These are phyloP conservation scores for Xylaria scruposa DNA, from an alignment of 495 filamentous ascomycete species.

Conservation along the genomic window DNA sequence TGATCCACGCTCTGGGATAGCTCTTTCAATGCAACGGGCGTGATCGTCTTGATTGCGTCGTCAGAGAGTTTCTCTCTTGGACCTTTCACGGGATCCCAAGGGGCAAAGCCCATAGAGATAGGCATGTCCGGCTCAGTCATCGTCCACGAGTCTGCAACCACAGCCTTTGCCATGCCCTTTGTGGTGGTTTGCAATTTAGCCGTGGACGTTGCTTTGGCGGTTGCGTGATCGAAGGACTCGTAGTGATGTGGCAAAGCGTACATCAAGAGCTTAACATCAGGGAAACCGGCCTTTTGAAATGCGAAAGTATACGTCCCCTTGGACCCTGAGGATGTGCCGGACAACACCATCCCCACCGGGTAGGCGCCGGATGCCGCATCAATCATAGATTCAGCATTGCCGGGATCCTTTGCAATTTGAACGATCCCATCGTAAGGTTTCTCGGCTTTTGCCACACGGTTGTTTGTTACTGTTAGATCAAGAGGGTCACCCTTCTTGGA, in stretches of 20 bases:
- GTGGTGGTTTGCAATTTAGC: slow-evolving; percentile 80
- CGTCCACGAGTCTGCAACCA: slow-evolving; percentile 79
- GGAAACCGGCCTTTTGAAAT: slow-evolving; percentile 71
- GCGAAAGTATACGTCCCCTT: slow-evolving; percentile 74
- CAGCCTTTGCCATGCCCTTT: slow-evolving; percentile 78
- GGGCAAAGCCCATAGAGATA: slow-evolving; percentile 71
- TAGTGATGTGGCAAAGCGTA: slow-evolving; percentile 90
- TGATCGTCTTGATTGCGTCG: slow-evolving; percentile 60
- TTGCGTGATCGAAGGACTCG: slow-evolving; percentile 70
- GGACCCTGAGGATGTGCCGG: slow-evolving; percentile 63
- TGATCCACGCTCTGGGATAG: slow-evolving; percentile 70
- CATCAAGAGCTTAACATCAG: slow-evolving; percentile 70
- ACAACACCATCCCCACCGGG: slow-evolving; percentile 64
- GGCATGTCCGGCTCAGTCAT: slow-evolving; percentile 79
- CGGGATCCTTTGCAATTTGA: slow-evolving; percentile 77
- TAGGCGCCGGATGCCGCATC: slow-evolving; percentile 81
- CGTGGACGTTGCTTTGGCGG: slow-evolving; percentile 59
- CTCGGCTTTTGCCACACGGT: slow-evolving; percentile 49
- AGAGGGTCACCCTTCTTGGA: slow-evolving; percentile 54
- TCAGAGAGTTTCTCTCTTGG: slow-evolving; percentile 58
- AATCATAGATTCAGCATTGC: slow-evolving; percentile 68
- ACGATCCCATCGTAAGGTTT: slow-evolving; percentile 69
- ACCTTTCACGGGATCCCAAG: slow-evolving; percentile 68
- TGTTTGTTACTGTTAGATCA: slow-evolving; percentile 55
- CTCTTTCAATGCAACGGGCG: slow-evolving; percentile 66